Conservation (phyloP, 306 rosid genomes). For the Medicago ruthenica region DNA sequence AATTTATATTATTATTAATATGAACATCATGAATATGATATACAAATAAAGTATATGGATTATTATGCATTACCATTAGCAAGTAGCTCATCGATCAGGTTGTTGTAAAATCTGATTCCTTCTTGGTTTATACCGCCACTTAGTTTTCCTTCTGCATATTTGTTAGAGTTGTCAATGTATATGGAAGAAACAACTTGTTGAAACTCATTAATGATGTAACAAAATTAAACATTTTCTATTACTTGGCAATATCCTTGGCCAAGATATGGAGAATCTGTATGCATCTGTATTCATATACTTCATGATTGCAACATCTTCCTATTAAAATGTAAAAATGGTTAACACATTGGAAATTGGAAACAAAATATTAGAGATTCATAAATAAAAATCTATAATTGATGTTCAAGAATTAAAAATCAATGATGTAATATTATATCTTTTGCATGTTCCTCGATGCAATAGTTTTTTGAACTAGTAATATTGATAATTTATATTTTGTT, state of each 20-base stretch:
- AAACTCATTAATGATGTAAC: background rate
- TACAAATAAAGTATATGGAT: background rate
- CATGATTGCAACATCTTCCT: constrained; percentile 79
- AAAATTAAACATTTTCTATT: constrained; percentile 33
- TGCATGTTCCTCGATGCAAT: no score
- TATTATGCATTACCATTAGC: constrained; percentile 48
- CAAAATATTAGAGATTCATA: background rate
- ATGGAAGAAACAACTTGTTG: background rate
- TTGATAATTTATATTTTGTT: background rate
- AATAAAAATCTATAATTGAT: background rate
- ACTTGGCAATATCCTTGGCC: constrained; percentile 82
- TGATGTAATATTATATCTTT: no score
- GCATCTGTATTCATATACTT: constrained; percentile 70
- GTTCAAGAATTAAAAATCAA: no score
- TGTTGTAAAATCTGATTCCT: constrained; percentile 66
- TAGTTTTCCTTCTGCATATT: constrained; percentile 59
- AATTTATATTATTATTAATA: constrained; percentile 27
- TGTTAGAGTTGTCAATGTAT: background rate
- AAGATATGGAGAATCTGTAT: constrained; percentile 78
- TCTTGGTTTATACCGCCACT: constrained; percentile 61
- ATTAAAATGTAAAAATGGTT: constrained; percentile 18
- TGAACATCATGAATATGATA: constrained; percentile 6
- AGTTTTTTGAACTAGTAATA: no score
- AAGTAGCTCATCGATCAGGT: constrained; percentile 63
- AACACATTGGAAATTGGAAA: background rate